Conservation (phyloP, 2,329 filamentous ascomycete genomes). For the Scolecobasidium constrictum region DNA sequence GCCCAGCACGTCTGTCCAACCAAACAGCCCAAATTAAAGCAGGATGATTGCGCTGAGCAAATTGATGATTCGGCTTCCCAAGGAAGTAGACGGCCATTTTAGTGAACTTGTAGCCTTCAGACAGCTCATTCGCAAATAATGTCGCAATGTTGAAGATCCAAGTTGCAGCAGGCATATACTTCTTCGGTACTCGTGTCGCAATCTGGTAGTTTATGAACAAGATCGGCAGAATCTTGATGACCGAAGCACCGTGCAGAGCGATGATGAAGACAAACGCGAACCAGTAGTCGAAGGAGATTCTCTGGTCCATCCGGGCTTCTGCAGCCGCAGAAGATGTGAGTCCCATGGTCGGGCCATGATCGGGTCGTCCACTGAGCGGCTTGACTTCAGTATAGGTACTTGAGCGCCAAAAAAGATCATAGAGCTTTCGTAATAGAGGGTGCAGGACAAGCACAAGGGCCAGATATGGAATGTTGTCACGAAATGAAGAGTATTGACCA, state of each 20-base stretch:
- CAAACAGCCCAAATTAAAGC: constrained; percentile 52
- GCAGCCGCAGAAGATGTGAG: constrained; percentile 37
- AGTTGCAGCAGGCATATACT: constrained; percentile 61
- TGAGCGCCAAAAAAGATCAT: constrained; percentile 45
- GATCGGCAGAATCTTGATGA: constrained; percentile 70
- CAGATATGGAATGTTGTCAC: constrained; percentile 77
- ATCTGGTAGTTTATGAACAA: constrained; percentile 74
- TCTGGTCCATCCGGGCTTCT: constrained; percentile 47
- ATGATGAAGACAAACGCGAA: constrained; percentile 74
- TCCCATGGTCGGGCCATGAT: constrained; percentile 26
- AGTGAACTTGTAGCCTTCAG: constrained; percentile 62
- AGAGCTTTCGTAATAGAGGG: constrained; percentile 63
- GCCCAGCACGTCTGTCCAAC: constrained; percentile 69
- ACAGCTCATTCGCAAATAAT: constrained; percentile 84
- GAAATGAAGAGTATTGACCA: constrained; percentile 74
- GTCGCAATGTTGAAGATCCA: constrained; percentile 84
- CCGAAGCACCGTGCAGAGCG: constrained; percentile 75
- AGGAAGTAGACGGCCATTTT: constrained; percentile 46
- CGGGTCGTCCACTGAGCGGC: constrained; percentile 18
- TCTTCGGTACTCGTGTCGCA: constrained; percentile 58
- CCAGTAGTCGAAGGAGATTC: constrained; percentile 68
- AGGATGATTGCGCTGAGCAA: constrained; percentile 29
- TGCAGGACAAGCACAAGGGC: constrained; percentile 63
- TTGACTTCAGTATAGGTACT: constrained; percentile 33
- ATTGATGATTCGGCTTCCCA: constrained; percentile 19